A percentile compares a stretch with the other conserved stretches of the same genome.
phyloP scores from a whole-genome alignment of 202 grass and related monocot species.

The Zoysia matrella region DNA sequence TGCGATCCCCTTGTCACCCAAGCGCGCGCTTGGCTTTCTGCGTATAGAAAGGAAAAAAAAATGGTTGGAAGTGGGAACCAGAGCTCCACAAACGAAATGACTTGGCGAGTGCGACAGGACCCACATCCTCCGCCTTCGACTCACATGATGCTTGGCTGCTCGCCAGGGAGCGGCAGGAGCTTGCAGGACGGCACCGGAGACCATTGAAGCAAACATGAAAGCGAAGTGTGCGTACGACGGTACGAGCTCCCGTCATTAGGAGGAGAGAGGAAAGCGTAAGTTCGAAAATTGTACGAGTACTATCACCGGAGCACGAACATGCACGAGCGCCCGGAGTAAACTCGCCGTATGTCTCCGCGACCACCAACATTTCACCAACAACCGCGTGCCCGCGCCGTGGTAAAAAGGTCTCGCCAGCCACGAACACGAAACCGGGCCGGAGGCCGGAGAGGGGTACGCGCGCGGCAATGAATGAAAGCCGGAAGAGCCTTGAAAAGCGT shows the following conservation, averaged over 20 bases:
- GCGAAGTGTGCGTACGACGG: not conserved
- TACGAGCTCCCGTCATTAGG: not conserved
- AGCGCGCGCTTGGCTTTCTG: no score
- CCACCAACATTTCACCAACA: no score
- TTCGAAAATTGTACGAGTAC: no score
- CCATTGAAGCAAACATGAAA: not conserved
- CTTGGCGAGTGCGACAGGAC: not conserved
- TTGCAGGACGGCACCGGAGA: not conserved
- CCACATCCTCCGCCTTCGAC: not conserved
- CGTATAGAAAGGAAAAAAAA: no score
- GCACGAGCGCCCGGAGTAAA: not conserved
- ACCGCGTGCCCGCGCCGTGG: no score
- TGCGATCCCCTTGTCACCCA: no score
- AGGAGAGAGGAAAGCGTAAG: no score
- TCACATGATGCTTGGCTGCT: slow-evolving; percentile 41
- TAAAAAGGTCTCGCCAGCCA: no score
- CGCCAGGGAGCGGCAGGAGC: not conserved
- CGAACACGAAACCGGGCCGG: no score
- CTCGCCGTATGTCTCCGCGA: no score
- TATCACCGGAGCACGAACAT: not conserved
- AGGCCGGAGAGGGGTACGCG: no score
- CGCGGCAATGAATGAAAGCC: not conserved
- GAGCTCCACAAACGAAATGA: not conserved
- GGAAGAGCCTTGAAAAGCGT: slow-evolving; percentile 41
- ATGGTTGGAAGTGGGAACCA: no score